Base-by-base conservation (phyloP, 2,329 filamentous ascomycete species). In the Colletotrichum sp. region DNA sequence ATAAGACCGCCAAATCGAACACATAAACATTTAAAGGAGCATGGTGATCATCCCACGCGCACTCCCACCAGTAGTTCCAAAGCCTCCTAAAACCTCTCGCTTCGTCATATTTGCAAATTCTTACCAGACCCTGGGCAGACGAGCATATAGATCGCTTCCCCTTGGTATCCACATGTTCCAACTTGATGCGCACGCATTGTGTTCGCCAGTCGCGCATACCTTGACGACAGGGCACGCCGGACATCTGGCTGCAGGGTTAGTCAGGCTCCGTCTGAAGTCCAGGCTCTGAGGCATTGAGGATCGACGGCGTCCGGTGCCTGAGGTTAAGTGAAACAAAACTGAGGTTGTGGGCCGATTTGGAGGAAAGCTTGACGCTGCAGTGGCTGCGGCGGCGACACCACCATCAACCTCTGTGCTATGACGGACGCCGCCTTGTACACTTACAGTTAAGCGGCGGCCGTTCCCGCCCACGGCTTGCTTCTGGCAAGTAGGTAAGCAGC, bases 321-420 rank as follows among this genome's bases (percentile, higher is more conserved):
- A 71, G 16, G 59, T 75, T 70, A 67, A 75, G 65, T 77, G 75
- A 77, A 77, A 77, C 75, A 75, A 75, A 74, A 75, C 57, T 52
- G 74, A 75, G 44, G 65, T 76, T 28, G 66, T 59, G 74, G 71
- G 49, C 63, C 28, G 64, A 73, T 49, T 65, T 34, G 32, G 16
- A 28, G 16, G n/a, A 65, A 73, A 76, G 64, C 59, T 60, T 73
- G 73, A 65, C 55, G n/a, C 34, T 32, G 63, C 59, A 18, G 70
- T 60, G 65, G 71, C 65, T 73, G 65, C 65, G 24, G 26, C 57
- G 8, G 34, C 26, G n/a, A 64, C 28, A 67, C 18, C 39, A 32
- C 55, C 18, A 26, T 16, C 62, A 8, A 39, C n/a, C 28, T 36
- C 26, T 26, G 39, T 57, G 39, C 49, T 34, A 21, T 63, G 62